These are phyloP conservation scores for Berberis thunbergii DNA, from an alignment of 164 flowering plant genomes.

Conservation along the genomic window DNA sequence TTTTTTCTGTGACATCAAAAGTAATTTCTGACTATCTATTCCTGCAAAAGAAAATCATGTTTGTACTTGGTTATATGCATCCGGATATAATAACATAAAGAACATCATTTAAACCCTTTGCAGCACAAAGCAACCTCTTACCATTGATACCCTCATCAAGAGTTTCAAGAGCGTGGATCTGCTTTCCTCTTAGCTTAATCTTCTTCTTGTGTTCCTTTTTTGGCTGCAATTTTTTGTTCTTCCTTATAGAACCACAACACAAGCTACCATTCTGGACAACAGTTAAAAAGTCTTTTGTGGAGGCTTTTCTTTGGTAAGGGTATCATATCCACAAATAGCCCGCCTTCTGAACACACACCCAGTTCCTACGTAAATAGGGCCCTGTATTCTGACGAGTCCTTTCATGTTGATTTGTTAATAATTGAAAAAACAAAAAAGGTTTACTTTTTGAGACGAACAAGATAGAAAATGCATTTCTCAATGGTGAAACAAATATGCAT, in stretches of 20 bases:
- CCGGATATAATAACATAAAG: not conserved
- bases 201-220: no score
- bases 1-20: constrained; percentile 32
- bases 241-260: constrained; percentile 46
- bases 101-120: not conserved
- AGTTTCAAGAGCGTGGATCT: constrained; percentile 58
- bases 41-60: constrained; percentile 25
- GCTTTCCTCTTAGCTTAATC: constrained; percentile 28
- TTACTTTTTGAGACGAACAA: not conserved
- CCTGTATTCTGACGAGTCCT: constrained; percentile 70
- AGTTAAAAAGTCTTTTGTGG: no score
- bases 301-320: constrained; percentile 48
- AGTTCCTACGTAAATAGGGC: constrained; percentile 81
- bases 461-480: not conserved
- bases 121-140: constrained; percentile 10
- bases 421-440: not conserved
- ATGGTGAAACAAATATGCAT: not conserved
- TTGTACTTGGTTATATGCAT: not conserved
- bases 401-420: constrained; percentile 59
- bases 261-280: constrained; percentile 77
- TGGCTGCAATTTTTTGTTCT: no score
- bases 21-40: constrained; percentile 33
- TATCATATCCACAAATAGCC: constrained; percentile 78
- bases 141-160: constrained; percentile 64
- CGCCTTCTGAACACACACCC: constrained; percentile 74